Evolutionary conservation across 768 basidiomycete genomes (phyloP), one percentile per base, ranked within the genome.

Genomic region (Boletus bicolor): DNA sequence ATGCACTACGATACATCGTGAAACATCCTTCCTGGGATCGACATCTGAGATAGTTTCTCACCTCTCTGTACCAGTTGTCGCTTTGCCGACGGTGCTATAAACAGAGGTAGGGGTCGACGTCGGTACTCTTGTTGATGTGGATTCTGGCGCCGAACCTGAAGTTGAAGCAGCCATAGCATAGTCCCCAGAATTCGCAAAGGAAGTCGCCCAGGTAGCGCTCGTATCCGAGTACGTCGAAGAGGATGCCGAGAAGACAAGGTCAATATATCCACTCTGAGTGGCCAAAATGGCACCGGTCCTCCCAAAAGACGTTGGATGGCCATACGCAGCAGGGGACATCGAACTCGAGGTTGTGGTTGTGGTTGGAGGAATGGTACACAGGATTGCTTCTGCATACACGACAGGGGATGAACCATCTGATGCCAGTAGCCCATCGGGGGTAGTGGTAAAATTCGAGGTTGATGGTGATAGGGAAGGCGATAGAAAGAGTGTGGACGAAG

Each of bases 1-100:
- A 4, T 14, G 38, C 4, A 7, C 49, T 46, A 37, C 37, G 24
- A n/a, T 5, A 2, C 19, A 47, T 21, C 24, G 17, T 49, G 26
- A 56, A 32, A 55, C 49, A 21, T 4, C 24, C 4, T 57, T 28
- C 49, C 28, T 11, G 15, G 6, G 1, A 50, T 37, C 12, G 10
- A 52, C n/a, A 44, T 14, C 8, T 19, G 14, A 26, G 46, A 5
- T 17, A 2, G 9, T 44, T 24, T 39, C 50, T 63, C 43, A 64
- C 62, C 62, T 64, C 19, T 28, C 36, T 30, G 49, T 30, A 12
- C 21, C 17, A 17, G 14, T 15, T 15, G 24, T 43, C 14, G 32
- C 30, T 19, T 12, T 28, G 35, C n/a, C 12, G 4, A 30, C 12
- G 7, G 30, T 26, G 24, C 38, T 19, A 10, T 37, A 43, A 46